A percentile compares a stretch with the other conserved stretches of the same genome.
phyloP scores from a whole-genome alignment of 2,329 filamentous ascomycete species.

The Botrytis elliptica region DNA sequence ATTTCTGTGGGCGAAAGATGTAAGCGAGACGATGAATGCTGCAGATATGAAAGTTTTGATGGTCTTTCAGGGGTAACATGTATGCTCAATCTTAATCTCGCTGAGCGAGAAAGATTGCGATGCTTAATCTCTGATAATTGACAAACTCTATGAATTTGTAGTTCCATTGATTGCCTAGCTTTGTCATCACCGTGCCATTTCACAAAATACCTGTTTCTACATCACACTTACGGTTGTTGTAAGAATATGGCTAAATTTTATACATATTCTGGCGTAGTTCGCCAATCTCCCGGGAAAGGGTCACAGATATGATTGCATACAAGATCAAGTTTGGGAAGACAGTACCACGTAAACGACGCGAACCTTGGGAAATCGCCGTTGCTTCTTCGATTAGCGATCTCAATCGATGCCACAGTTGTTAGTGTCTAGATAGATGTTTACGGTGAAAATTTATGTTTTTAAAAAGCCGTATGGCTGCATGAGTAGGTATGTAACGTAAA shows the following conservation, averaged over 20 bases:
- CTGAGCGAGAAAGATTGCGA: neutral
- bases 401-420: neutral
- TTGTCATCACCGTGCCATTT: neutral
- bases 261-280: neutral
- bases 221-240: neutral
- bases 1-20: neutral
- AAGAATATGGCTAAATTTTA: neutral
- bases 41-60: neutral
- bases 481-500: neutral
- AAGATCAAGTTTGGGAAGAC: neutral
- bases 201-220: neutral
- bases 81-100: neutral
- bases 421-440: neutral
- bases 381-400: neutral
- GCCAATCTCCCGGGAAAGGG: too few species aligned
- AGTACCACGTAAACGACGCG: rapidly evolving
- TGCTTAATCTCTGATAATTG: neutral
- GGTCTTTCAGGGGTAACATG: neutral
- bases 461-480: neutral
- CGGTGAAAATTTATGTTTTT: neutral
- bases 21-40: neutral
- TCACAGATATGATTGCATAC: neutral
- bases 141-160: neutral
- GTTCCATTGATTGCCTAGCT: neutral
- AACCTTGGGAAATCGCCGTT: rapidly evolving